Base-by-base conservation (phyloP, 192 early-diverging fungal genomes). In the Mortierella hygrophila region DNA sequence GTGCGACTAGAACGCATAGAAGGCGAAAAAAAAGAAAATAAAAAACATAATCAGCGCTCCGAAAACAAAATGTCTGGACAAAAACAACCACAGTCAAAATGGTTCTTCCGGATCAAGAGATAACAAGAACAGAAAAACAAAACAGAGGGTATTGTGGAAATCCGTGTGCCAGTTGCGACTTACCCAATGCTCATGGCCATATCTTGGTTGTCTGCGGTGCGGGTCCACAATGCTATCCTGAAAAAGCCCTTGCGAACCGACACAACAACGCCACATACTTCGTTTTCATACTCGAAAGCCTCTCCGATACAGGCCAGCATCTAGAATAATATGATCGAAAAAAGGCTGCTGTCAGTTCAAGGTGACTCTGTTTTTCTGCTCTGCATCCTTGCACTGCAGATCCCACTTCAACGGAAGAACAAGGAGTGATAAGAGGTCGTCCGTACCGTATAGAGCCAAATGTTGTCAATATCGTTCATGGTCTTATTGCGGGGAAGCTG, bases 291-390 rank as follows among this genome's bases (percentile, higher is more conserved):
- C 20, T 94, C 93, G 77, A 98, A 97, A 41, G 90, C 90, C 90
- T 98, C 97, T 72, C 97, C 98, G 82, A 99, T 94, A 74, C 93
- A 94, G 15, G 96, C 96, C 79, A 98, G 89, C 81, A 98, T 91
- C 96, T 96, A 89, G n/a, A 63, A 10, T 23, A 6, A 40, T 76
- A 38, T 2, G 69, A 37, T 71, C 47, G 40, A 52, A 29, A 41
- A 35, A 35, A 54, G 32, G 26, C n/a, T 49, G 9, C 11, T 46
- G 41, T 29, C 23, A 72, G 71, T 11, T 13, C 71, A 10, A 29
- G 3, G 18, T 42, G 35, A 7, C 16, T 42, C 18, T 42, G 35
- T 70, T 42, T 6, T 26, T 10, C 13, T 68, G 4, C 32, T 68
- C 4, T 4, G 69, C 40, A 3, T 13, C 41, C 38, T 42, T 26